These are phyloP conservation scores for Blastobotrys persicus DNA, from an alignment of 1,139 yeast genomes.

Conservation along the genomic window DNA sequence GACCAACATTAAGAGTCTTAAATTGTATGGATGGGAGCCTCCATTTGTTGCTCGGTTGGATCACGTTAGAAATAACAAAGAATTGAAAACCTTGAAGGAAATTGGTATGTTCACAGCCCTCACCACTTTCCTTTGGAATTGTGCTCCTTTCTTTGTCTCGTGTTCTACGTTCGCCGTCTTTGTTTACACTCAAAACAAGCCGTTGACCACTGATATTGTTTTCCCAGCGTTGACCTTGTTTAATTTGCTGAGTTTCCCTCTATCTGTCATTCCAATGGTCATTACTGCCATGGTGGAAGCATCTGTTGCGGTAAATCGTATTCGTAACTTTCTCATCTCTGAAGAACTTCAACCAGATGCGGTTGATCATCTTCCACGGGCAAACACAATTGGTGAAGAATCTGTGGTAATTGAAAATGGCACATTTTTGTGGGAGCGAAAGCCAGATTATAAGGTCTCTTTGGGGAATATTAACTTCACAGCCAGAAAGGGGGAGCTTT, in stretches of 20 bases:
- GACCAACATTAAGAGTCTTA: slow-evolving; percentile 63
- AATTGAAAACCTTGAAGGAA: slow-evolving; percentile 69
- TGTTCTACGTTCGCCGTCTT: slow-evolving; percentile 88
- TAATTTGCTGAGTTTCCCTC: slow-evolving; percentile 83
- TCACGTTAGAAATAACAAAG: slow-evolving; percentile 82
- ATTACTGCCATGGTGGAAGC: slow-evolving; percentile 85
- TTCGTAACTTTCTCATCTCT: slow-evolving; percentile 66
- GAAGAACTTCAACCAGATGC: slow-evolving; percentile 84
- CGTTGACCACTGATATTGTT: slow-evolving; percentile 86
- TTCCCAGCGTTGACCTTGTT: slow-evolving; percentile 86
- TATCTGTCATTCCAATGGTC: slow-evolving; percentile 91
- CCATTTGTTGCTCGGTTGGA: slow-evolving; percentile 52
- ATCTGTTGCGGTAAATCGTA: slow-evolving; percentile 78
- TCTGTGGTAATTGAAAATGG: slow-evolving; percentile 70
- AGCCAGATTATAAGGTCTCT: slow-evolving; percentile 75
- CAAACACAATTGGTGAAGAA: slow-evolving; percentile 57
- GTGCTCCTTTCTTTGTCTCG: slow-evolving; percentile 89
- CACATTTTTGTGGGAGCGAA: slow-evolving; percentile 85
- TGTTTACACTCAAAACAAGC: slow-evolving; percentile 58
- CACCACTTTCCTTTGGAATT: slow-evolving; percentile 74
- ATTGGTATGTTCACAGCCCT: slow-evolving; percentile 78
- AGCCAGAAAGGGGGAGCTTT: slow-evolving; percentile 76
- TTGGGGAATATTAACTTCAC: slow-evolving; percentile 58
- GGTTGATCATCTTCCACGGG: slow-evolving; percentile 57
- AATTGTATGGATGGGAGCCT: slow-evolving; percentile 72